Base-by-base conservation (phyloP, 2,329 filamentous ascomycete species). In the Blastomyces percursus region DNA sequence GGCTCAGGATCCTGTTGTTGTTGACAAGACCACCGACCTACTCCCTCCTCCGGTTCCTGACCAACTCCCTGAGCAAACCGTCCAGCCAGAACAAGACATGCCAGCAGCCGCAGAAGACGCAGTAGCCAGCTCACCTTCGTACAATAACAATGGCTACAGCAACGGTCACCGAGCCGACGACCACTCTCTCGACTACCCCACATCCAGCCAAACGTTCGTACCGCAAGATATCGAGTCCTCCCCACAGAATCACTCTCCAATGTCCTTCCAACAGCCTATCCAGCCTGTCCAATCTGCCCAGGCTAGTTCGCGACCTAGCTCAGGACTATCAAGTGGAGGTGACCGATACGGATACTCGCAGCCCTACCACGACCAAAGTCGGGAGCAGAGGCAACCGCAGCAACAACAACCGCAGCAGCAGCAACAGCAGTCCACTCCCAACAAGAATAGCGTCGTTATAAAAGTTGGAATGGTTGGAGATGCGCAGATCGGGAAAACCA, bases 381-480 rank as follows among this genome's bases (percentile, higher is more conserved):
- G 54, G 12, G 54, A 59, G 16, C 56, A 59, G 27, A 46, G 56
- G 21, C 73, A 72, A 51, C 76, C 79, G 67, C 76, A 80, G 56
- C 75, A 73, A 55, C 65, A 70, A 51, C 76, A 78, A 67, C 75
- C 73, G 55, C 65, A 70, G 67, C 76, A 80, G 51, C 76, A 79
- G 67, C 76, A 80, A 55, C 74, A 73, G 56, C 65, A 70, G 60
- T 69, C 70, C 52, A 65, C 68, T n/a, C 70, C 68, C 24, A 72
- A 73, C 51, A 80, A 79, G 70, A 80, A 79, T 66, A 87, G 84
- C 70, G 94, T 99, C 46, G 94, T 99, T 63, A 97, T 99, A 82
- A 99, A 99, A 78, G 94, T 99, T 60, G 94, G 94, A 72, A 99
- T 99, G 94, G 94, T 99, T 55, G 94, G 94, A 56, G 94, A 99